Base-by-base conservation (phyloP, 306 rosid genomes). In the Quillaja saponaria region DNA sequence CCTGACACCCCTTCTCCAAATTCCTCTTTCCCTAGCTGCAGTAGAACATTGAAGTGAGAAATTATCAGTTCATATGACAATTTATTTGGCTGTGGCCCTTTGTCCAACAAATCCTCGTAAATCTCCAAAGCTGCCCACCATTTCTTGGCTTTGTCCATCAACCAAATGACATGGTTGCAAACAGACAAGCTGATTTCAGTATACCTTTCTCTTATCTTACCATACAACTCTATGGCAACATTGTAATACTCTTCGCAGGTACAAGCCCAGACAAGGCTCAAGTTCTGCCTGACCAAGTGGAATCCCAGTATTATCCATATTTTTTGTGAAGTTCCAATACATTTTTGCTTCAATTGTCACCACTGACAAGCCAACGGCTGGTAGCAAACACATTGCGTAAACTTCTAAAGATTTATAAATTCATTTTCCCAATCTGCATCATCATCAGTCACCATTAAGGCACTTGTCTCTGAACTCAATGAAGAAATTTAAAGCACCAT, bases 111-210 rank as follows among this genome's bases (percentile, higher is more conserved):
- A 71, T 89, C 95, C 79, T 92, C 96, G 39, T 89, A 89, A 48
- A 92, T 55, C 84, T 85, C 99, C 74, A 92, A 68, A 56, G 99
- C 99, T 38, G 87, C 90, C 99, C 99, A 92, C 96, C 99, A 92
- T 54, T 83, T 89, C 82, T 83, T 92, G 8, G 96, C 89, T 76
- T 86, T 88, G 50, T 96, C 99, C 94, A 89, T 81, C 81, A 92
- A 61, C 95, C 99, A 92, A 70, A 92, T 92, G 47, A 66, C 77
- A 77, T 89, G 99, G 82, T 92, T 92, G 72, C 99, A 92, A 54
- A 85, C 94, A 0, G 94, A 85, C 75, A 92, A 63, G 38, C 91
- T 87, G 76, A 92, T 86, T 46, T 75, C 84, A 52, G 70, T 69
- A 28, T 80, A 38, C 61, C 76, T 70, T 52, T 71, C 88, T 73